phyloP scores from a whole-genome alignment of 345 rosid genomes.

The Sisymbrium altissimum region DNA sequence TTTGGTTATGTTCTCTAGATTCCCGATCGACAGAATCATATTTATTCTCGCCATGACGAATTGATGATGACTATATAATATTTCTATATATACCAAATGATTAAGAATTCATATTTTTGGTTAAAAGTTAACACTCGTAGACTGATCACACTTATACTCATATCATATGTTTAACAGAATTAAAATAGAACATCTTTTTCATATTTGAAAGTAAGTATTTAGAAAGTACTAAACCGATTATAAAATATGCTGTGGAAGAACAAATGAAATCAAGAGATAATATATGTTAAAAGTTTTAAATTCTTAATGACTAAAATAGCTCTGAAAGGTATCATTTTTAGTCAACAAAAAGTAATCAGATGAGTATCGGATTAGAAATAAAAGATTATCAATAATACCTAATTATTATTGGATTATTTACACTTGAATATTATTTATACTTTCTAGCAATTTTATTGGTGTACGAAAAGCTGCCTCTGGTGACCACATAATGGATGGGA shows the following conservation, averaged over 20 bases:
- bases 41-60: not conserved
- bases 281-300: too few species aligned
- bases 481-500: constrained; percentile 25
- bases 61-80: not conserved
- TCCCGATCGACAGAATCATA: not conserved
- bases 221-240: not conserved
- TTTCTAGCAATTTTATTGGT: not conserved
- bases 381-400: not conserved
- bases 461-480: constrained; percentile 7
- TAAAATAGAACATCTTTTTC: not conserved
- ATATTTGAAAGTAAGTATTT: not conserved
- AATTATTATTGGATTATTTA: not conserved
- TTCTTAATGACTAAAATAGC: not conserved
- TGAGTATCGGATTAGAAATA: not conserved
- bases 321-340: not conserved
- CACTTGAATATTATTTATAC: not conserved
- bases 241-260: not conserved
- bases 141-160: not conserved
- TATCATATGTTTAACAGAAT: not conserved
- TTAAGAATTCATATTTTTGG: not conserved
- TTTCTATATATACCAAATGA: not conserved
- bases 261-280: not conserved
- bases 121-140: not conserved
- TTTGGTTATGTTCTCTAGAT: not conserved
- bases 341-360: not conserved